Percentiles rank a stretch among this genome's conserved stretches.
Evolutionary conservation across 2,329 filamentous ascomycete species (phyloP).

Genomic region (Tolypocladium endophyticum): DNA sequence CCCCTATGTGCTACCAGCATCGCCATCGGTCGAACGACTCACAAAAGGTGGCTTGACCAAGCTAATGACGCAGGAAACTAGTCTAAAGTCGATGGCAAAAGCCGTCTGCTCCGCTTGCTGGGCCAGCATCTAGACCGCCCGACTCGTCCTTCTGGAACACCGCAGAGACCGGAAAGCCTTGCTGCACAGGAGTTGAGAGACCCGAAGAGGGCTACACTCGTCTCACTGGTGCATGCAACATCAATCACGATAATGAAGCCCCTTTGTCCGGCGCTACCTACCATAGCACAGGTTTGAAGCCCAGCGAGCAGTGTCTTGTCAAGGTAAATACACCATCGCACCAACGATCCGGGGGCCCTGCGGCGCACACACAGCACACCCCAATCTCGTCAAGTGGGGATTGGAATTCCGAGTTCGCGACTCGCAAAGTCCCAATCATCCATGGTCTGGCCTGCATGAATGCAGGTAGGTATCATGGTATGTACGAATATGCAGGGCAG

Average conservation of each 20-base stretch:
- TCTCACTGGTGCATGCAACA: background rate
- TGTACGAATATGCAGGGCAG: background rate
- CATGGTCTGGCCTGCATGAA: background rate
- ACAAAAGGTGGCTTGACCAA: background rate
- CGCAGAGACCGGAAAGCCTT: background rate
- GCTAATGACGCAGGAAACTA: background rate
- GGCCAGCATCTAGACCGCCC: background rate
- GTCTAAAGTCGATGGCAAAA: too few species aligned
- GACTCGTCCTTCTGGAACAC: background rate
- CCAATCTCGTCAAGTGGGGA: background rate
- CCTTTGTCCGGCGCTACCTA: too few species aligned
- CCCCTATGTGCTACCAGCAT: background rate
- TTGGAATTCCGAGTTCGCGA: background rate
- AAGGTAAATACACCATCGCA: background rate
- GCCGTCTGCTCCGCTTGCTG: background rate
- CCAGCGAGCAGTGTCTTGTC: background rate
- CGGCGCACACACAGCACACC: background rate
- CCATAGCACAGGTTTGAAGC: background rate
- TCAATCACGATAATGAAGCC: background rate
- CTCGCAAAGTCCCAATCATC: background rate
- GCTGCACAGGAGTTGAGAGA: background rate
- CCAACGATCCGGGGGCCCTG: too few species aligned
- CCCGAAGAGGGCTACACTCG: background rate
- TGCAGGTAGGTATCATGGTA: background rate
- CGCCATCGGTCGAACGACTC: background rate